Base-by-base conservation (phyloP, 2,329 filamentous ascomycete species). In the Lecanicillium sp. region DNA sequence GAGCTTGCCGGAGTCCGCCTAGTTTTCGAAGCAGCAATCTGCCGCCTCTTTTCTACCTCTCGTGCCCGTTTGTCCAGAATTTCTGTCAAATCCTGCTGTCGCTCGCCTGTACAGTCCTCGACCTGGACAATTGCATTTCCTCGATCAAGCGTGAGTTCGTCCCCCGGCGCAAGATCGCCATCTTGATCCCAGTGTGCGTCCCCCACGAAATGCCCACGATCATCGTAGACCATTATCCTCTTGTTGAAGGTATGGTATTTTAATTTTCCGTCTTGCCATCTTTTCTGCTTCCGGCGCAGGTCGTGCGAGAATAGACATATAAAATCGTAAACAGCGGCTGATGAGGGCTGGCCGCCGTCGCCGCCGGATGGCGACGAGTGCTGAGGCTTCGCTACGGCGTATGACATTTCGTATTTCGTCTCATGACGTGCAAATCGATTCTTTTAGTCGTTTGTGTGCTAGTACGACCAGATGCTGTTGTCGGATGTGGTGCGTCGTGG, bases 191-290 rank as follows among this genome's bases (percentile, higher is more conserved):
- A 92, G 60, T 95, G 86, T 22, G 79, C 77, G 56, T 95, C 89
- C 3, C 88, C 89, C 19, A 95, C 73, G 47, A 82, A 86, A 55
- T 89, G 86, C 0, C 84, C 78, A 3, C 75, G 68, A 33, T 85
- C 79, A 57, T 95, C 88, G 51, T 92, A 90, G 6, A 94, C 85
- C 85, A 95, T 94, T 43, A 92, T 68, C 4, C 86, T 79, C 54
- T 80, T 85, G 64, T 95, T 95, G 73, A 94, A 95, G 1, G 84
- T 83, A 55, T 95, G 89, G 47, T 83, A 94, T 47, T 83, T 84
- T 44, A 95, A 74, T 37, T 79, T 79, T 27, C 90, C 89, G 80
- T 95, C 89, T 53, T 94, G 86, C 89, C 89, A 95, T 44, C 85
- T 72, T 58, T 95, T 95, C 50, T 86, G 80, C 63, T 95, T 95